These are phyloP conservation scores for Nemania diffusa DNA, from an alignment of 2,329 filamentous ascomycete species.

Conservation along the genomic window DNA sequence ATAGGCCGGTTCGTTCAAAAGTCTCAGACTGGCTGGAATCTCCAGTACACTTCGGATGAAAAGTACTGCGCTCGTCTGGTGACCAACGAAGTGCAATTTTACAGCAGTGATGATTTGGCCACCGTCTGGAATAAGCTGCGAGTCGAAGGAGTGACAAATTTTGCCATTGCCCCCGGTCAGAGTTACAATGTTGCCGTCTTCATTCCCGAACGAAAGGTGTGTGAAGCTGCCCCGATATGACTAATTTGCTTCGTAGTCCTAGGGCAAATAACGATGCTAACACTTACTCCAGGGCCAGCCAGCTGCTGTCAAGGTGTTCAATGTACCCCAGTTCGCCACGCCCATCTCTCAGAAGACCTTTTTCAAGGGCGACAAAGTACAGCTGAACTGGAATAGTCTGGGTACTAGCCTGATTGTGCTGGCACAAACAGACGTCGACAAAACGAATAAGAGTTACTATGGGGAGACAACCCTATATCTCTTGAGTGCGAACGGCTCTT, in stretches of 20 bases:
- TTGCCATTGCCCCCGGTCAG: conserved; percentile 88
- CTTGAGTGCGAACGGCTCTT: conserved; percentile 87
- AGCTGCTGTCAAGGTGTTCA: conserved; percentile 92
- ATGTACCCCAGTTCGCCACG: conserved; percentile 84
- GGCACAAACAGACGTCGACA: conserved; percentile 97
- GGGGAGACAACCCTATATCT: conserved; percentile 98
- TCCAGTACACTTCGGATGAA: conserved; percentile 96
- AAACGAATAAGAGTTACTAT: conserved; percentile 99
- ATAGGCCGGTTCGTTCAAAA: conserved; percentile 95
- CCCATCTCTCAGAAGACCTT: conserved; percentile 98
- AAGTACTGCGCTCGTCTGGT: conserved; percentile 91
- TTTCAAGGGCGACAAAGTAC: conserved; percentile 99
- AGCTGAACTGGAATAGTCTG: conserved; percentile 95
- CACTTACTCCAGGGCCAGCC: conserved; percentile 77
- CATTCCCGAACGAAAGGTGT: conserved; percentile 91
- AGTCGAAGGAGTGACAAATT: conserved; percentile 89
- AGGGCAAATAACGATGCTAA: conserved; percentile 9
- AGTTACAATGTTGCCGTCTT: conserved; percentile 95
- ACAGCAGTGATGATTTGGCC: conserved; percentile 84
- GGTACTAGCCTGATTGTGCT: conserved; percentile 93
- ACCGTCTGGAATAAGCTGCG: conserved; percentile 96
- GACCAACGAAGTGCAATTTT: conserved; percentile 98
- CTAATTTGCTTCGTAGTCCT: background rate
- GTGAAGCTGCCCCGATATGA: conserved; percentile 37
- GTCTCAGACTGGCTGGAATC: conserved; percentile 93